A percentile compares a stretch with the other conserved stretches of the same genome.
These are phyloP conservation scores for Lablab purpureus DNA, from an alignment of 306 rosid genomes.

Conservation along the genomic window DNA sequence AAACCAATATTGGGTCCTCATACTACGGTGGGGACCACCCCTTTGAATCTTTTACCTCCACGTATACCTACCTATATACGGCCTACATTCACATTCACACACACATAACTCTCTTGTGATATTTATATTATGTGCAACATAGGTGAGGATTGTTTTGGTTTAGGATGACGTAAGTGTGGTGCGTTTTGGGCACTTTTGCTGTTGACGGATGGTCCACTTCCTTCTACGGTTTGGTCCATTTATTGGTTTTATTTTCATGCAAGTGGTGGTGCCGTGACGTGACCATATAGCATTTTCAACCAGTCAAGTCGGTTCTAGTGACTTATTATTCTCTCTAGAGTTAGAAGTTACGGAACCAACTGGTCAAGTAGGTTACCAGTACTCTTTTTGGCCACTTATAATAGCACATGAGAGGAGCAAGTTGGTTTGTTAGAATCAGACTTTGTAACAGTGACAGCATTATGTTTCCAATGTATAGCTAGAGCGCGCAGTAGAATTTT, in stretches of 20 bases:
- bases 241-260: constrained; percentile 33
- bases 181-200: constrained; percentile 30
- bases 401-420: constrained; percentile 13
- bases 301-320: constrained; percentile 26
- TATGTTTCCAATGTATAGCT: neutral
- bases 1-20: constrained; percentile 38
- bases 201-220: constrained; percentile 47
- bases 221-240: constrained; percentile 34
- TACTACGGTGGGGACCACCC: constrained; percentile 64
- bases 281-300: constrained; percentile 45
- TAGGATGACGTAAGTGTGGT: constrained; percentile 49
- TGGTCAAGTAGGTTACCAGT: constrained; percentile 7
- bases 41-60: constrained; percentile 53
- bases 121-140: neutral
- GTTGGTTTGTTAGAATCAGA: neutral
- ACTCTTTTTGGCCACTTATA: constrained; percentile 35
- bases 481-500: neutral
- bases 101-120: neutral
- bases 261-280: constrained; percentile 36
- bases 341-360: constrained; percentile 16
- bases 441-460: constrained; percentile 23
- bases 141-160: constrained; percentile 35
- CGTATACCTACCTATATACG: constrained; percentile 16
- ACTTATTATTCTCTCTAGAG: constrained; percentile 30
- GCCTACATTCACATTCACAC: neutral